These are phyloP conservation scores for Auricularia heimuer DNA, from an alignment of 768 basidiomycete genomes.

Conservation along the genomic window DNA sequence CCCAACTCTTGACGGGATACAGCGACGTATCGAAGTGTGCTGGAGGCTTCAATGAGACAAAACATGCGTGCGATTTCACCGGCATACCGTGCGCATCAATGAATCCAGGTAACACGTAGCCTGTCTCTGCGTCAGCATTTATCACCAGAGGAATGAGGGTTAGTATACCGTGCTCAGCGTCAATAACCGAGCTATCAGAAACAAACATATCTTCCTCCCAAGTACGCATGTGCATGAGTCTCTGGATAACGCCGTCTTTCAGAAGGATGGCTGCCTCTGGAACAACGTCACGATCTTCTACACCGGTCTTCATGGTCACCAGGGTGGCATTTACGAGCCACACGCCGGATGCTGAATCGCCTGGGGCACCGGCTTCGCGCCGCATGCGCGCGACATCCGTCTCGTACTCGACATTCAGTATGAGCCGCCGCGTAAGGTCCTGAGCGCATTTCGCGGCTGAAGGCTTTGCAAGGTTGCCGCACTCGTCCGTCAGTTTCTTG, in stretches of 20 bases:
- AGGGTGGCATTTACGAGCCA: not conserved
- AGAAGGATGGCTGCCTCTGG: not conserved
- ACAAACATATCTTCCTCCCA: not conserved
- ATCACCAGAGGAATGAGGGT: no score
- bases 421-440: not conserved
- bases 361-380: not conserved
- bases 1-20: constrained; percentile 62
- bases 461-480: not conserved
- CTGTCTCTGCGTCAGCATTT: constrained; percentile 22
- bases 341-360: not conserved
- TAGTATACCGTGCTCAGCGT: no score
- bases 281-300: not conserved
- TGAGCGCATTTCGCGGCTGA: not conserved
- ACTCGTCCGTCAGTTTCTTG: not conserved
- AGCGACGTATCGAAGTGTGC: constrained; percentile 11
- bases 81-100: constrained; percentile 73
- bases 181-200: no score
- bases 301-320: not conserved
- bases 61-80: constrained; percentile 14
- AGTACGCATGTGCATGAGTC: not conserved
- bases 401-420: not conserved
- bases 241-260: not conserved
- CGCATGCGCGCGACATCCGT: not conserved
- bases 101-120: constrained; percentile 59
- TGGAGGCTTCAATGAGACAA: no score